These are phyloP conservation scores for Paraurostyla sp. DNA, from an alignment of 73 alveolate species.

Conservation along the genomic window DNA sequence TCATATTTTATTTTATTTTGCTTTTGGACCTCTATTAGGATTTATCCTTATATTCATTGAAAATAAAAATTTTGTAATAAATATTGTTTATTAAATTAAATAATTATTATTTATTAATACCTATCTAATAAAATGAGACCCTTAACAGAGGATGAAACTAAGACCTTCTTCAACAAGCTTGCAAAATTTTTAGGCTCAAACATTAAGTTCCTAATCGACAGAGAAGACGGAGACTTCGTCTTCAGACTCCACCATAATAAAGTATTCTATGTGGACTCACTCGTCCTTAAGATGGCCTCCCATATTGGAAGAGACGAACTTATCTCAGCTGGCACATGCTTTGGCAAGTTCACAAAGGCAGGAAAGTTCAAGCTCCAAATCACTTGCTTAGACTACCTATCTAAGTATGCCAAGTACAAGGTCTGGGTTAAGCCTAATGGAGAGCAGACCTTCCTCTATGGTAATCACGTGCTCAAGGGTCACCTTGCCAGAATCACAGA, in stretches of 20 bases:
- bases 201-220: slow-evolving; percentile 92
- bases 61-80: background rate
- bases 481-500: slow-evolving; percentile 97
- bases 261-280: slow-evolving; percentile 92
- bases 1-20: background rate
- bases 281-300: slow-evolving; percentile 88
- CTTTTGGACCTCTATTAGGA: background rate
- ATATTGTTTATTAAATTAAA: slow-evolving; percentile 43
- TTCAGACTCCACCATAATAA: slow-evolving; percentile 95
- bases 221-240: slow-evolving; percentile 96
- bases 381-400: slow-evolving; percentile 96
- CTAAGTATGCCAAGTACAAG: slow-evolving; percentile 97
- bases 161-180: slow-evolving; percentile 92
- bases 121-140: slow-evolving; percentile 98
- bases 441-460: slow-evolving; percentile 96
- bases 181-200: slow-evolving; percentile 95
- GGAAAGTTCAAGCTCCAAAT: slow-evolving; percentile 95
- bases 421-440: slow-evolving; percentile 98
- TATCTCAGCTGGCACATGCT: slow-evolving; percentile 92
- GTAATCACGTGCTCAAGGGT: slow-evolving; percentile 95
- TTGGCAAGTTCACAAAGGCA: slow-evolving; percentile 97
- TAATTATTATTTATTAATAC: slow-evolving; percentile 27
- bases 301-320: slow-evolving; percentile 95
- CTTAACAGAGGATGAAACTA: slow-evolving; percentile 98
- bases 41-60: background rate